A percentile compares a stretch with the other conserved stretches of the same genome.
Evolutionary conservation across 2,329 filamentous ascomycete species (phyloP).

Genomic region (Clarireedia monteithiana): DNA sequence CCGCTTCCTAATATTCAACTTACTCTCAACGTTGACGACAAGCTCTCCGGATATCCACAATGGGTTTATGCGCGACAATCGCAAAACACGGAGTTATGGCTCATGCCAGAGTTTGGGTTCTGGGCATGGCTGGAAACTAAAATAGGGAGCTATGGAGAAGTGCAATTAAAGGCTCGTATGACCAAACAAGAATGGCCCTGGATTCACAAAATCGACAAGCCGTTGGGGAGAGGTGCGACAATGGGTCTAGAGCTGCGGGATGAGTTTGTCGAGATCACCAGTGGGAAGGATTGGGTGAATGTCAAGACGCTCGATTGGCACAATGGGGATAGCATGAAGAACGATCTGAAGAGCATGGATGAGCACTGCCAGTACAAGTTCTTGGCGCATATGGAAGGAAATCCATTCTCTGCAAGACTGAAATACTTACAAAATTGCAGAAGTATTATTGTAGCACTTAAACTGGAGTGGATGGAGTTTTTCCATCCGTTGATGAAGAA

Average conservation of each 20-base stretch:
- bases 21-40: slow-evolving; percentile 43
- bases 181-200: slow-evolving; percentile 29
- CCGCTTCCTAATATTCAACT: slow-evolving; percentile 43
- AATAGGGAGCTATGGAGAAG: slow-evolving; percentile 37
- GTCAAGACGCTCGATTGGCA: slow-evolving; percentile 27
- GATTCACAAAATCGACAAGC: slow-evolving; percentile 32
- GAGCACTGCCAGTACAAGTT: slow-evolving; percentile 6
- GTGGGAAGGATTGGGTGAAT: slow-evolving; percentile 38
- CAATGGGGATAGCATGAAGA: slow-evolving; percentile 2
- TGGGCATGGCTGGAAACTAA: slow-evolving; percentile 45
- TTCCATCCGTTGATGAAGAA: slow-evolving; percentile 8
- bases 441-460: slow-evolving; percentile 1
- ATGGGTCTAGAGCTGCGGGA: slow-evolving; percentile 24
- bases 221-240: slow-evolving; percentile 42
- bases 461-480: slow-evolving; percentile 8
- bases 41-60: slow-evolving; percentile 25
- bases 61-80: slow-evolving; percentile 4
- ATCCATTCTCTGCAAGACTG: not conserved
- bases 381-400: slow-evolving; percentile 5
- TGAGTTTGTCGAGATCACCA: slow-evolving; percentile 12
- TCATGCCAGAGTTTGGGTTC: slow-evolving; percentile 47
- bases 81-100: slow-evolving; percentile 28
- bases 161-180: slow-evolving; percentile 29
- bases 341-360: slow-evolving; percentile 6
- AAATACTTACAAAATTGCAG: slow-evolving; percentile 5